phyloP scores from a whole-genome alignment of 176 grass and related monocot species.

The Aegilops tauschii region DNA sequence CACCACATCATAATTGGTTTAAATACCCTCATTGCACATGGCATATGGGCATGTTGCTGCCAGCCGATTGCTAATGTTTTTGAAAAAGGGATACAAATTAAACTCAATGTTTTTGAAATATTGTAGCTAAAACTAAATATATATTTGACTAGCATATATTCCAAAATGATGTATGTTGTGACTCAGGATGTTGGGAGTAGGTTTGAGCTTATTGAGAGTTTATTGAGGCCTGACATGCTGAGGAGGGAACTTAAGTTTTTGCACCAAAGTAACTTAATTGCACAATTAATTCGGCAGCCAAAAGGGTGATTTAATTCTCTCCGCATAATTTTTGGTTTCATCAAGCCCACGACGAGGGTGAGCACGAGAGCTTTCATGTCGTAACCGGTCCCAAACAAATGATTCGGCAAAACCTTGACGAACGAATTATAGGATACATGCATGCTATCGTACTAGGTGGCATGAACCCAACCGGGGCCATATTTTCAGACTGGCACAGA shows the following conservation, averaged over 20 bases:
- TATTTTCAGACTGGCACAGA: not conserved
- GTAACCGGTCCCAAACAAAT: slow-evolving; percentile 2
- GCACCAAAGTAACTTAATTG: not conserved
- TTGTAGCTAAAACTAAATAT: no score
- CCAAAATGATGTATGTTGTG: no score
- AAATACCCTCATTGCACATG: no score
- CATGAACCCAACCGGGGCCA: not conserved
- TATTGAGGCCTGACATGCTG: not conserved
- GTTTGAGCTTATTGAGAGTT: not conserved
- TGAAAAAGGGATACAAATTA: no score
- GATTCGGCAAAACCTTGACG: slow-evolving; percentile 1
- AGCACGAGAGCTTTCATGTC: not conserved
- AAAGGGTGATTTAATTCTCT: not conserved
- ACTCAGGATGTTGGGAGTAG: not conserved
- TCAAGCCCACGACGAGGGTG: not conserved
- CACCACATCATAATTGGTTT: no score
- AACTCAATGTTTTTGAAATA: no score
- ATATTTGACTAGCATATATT: no score
- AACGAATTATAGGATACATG: slow-evolving; percentile 21
- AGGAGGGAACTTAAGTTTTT: not conserved
- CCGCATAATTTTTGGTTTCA: slow-evolving; percentile 22
- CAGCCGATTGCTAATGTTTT: no score
- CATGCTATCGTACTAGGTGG: slow-evolving; percentile 14
- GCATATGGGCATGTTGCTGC: no score
- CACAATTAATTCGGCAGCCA: not conserved